Conservation (phyloP, 1,284 basidiomycete species). For the Lentinus polychrous region DNA sequence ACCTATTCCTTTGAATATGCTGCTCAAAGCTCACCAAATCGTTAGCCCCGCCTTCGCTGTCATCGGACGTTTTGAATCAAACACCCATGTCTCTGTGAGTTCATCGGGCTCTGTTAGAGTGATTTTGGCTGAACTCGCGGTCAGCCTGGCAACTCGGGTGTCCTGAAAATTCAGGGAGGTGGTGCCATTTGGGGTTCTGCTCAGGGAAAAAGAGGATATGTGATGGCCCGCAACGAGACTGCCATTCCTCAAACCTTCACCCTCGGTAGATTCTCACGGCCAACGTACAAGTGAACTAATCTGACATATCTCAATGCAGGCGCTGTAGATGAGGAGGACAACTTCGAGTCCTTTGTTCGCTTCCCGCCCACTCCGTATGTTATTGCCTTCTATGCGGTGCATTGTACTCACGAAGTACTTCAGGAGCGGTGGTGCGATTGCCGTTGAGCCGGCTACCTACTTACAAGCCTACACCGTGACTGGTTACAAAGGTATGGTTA, state of each 20-base stretch:
- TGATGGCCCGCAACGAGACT: constrained; percentile 8
- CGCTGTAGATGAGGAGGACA: constrained; percentile 7
- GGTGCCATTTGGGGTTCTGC: not conserved
- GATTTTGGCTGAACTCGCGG: not conserved
- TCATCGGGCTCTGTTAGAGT: not conserved
- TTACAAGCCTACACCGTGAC: constrained; percentile 6
- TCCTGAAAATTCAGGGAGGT: not conserved
- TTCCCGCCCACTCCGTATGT: constrained; percentile 6
- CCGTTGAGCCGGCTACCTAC: constrained; percentile 3
- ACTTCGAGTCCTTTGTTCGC: constrained; percentile 3
- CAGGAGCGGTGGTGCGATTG: not conserved
- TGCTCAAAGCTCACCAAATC: not conserved
- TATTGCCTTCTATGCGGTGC: not conserved
- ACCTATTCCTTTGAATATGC: not conserved
- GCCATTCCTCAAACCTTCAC: constrained; percentile 5
- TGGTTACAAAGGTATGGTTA: not conserved
- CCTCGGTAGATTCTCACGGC: constrained; percentile 4
- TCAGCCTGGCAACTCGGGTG: constrained; percentile 5
- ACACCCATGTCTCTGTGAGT: constrained; percentile 2
- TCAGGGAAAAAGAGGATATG: constrained; percentile 1
- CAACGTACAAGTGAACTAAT: not conserved
- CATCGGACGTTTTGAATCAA: constrained; percentile 1
- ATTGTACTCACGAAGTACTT: not conserved
- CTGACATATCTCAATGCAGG: not conserved
- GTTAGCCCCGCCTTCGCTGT: constrained; percentile 6